These are phyloP conservation scores for Colletotrichum sp. DNA, from an alignment of 2,329 filamentous ascomycete genomes.

Conservation along the genomic window DNA sequence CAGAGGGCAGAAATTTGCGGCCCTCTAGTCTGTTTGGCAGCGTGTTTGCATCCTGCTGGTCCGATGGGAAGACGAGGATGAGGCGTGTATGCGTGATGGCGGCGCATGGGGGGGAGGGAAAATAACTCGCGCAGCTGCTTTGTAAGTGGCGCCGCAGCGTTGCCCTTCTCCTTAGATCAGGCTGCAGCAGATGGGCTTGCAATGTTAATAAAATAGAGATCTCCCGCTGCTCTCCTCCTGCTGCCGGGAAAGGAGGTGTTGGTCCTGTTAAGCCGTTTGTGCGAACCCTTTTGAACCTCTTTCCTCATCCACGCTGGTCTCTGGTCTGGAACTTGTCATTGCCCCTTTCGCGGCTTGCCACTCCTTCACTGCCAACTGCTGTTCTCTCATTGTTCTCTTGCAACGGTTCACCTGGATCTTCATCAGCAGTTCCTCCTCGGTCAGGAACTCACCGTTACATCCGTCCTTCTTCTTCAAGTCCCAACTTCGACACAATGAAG, in stretches of 20 bases:
- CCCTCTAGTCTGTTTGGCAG: background rate
- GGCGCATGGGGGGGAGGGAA: background rate
- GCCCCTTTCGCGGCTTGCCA: background rate
- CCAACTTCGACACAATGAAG: conserved; percentile 20
- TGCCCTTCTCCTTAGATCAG: background rate
- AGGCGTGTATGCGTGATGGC: background rate
- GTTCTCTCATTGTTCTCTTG: background rate
- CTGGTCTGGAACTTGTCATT: background rate
- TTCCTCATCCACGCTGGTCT: conserved; percentile 10
- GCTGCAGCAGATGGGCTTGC: background rate
- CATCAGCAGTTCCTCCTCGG: background rate
- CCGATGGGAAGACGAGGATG: background rate
- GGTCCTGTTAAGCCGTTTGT: background rate
- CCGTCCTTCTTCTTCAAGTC: background rate
- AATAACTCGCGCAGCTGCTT: background rate
- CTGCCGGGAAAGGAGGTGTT: background rate
- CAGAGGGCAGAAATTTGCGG: background rate
- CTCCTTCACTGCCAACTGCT: conserved; percentile 2
- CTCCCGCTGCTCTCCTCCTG: background rate
- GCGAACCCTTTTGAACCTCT: background rate
- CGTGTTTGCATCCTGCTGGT: background rate
- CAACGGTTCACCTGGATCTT: background rate
- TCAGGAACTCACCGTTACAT: background rate
- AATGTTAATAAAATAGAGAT: background rate
- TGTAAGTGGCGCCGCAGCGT: background rate